phyloP scores from a whole-genome alignment of 2,329 filamentous ascomycete species.

The Paecilomyces niveus region DNA sequence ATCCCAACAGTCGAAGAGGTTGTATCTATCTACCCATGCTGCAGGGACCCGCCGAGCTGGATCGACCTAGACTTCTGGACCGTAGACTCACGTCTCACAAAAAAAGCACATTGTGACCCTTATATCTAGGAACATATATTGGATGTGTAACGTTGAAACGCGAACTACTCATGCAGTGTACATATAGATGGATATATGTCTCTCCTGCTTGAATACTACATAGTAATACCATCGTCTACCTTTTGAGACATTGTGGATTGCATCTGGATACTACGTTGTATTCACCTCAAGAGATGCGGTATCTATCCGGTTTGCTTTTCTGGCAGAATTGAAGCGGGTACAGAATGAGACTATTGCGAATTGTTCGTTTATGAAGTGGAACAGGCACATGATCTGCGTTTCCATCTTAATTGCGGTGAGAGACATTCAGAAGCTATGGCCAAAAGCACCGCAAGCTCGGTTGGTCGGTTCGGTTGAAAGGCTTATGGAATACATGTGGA shows the following conservation, averaged over 20 bases:
- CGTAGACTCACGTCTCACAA: neutral
- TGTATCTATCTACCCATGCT: no score
- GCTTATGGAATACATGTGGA: neutral
- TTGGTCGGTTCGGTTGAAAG: neutral
- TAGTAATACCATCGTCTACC: neutral
- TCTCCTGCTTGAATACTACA: neutral
- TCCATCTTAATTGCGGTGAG: neutral
- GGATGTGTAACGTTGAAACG: neutral
- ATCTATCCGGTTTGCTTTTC: no score
- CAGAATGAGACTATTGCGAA: neutral
- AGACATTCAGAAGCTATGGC: neutral
- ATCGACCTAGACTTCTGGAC: neutral
- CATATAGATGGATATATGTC: neutral
- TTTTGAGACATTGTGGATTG: neutral
- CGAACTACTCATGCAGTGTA: neutral
- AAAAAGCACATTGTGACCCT: neutral
- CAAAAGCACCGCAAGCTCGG: neutral
- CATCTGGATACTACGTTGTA: neutral
- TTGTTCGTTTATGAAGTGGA: neutral
- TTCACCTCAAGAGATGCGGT: neutral
- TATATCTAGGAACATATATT: neutral
- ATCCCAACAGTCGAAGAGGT: no score
- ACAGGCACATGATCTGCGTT: no score
- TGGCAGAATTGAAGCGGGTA: no score
- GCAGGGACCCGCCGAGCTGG: no score